phyloP scores from a whole-genome alignment of 305 asterid genomes.

The Plantago rigida region DNA sequence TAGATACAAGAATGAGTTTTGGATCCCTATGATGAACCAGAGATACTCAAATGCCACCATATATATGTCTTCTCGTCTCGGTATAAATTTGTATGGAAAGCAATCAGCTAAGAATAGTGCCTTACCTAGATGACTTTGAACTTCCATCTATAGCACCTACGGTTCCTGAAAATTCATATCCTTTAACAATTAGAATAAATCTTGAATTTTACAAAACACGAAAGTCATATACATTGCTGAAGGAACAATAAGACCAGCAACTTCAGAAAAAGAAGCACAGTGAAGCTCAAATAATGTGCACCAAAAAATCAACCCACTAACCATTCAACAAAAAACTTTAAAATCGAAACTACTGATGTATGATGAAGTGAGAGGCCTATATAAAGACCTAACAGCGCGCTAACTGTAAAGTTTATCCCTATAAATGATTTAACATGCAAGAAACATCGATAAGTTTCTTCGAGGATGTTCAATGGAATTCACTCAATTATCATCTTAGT shows the following conservation, averaged over 20 bases:
- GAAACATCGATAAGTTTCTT: background rate
- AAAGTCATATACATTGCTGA: background rate
- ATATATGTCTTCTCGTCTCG: background rate
- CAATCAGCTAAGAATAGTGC: conserved; percentile 18
- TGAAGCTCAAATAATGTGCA: background rate
- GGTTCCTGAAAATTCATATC: conserved; percentile 30
- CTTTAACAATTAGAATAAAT: conserved; percentile 28
- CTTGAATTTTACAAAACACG: conserved; percentile 15
- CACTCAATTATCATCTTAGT: background rate
- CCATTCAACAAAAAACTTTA: conserved; percentile 4
- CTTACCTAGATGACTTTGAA: conserved; percentile 43
- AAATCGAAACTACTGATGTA: conserved; percentile 13
- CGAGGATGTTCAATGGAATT: background rate
- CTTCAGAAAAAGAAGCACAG: too few species aligned
- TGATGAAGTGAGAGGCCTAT: background rate
- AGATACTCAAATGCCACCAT: background rate
- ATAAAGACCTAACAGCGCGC: background rate
- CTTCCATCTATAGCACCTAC: conserved; percentile 32
- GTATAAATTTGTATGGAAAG: conserved; percentile 9
- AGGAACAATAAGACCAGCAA: background rate
- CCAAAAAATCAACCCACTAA: background rate
- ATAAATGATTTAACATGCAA: conserved; percentile 7
- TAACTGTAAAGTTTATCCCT: background rate
- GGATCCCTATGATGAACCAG: conserved; percentile 15
- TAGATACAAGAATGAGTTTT: conserved; percentile 16